Percentiles rank a stretch among this genome's conserved stretches.
phyloP scores from a whole-genome alignment of 192 early-diverging fungal genomes.

The Geosiphon pyriformis region DNA sequence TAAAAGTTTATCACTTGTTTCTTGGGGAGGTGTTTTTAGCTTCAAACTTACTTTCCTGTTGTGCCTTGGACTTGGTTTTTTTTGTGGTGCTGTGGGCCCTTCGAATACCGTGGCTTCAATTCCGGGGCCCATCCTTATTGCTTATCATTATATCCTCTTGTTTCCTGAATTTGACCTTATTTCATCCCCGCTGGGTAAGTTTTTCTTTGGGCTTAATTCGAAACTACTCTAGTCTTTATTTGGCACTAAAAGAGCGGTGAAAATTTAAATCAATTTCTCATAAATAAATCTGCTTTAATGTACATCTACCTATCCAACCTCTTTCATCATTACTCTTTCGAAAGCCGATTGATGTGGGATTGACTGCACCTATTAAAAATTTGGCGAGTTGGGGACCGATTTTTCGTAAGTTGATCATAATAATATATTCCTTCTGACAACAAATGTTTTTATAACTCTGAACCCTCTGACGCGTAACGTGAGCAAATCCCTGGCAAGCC shows the following conservation, averaged over 20 bases:
- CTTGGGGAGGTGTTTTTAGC: neutral
- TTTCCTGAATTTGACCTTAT: neutral
- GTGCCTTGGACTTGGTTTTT: neutral
- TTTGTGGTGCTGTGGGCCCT: neutral
- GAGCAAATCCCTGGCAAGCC: neutral
- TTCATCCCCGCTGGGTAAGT: constrained; percentile 19
- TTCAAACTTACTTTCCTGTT: neutral
- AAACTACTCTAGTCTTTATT: neutral
- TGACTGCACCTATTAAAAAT: neutral
- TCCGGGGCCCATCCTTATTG: neutral
- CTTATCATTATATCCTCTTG: neutral
- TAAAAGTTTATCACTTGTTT: neutral
- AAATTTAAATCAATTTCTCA: neutral
- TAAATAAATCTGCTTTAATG: neutral
- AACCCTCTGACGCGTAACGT: neutral
- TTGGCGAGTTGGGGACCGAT: neutral
- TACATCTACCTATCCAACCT: neutral
- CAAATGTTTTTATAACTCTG: neutral
- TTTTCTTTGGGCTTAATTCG: neutral
- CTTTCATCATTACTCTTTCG: neutral
- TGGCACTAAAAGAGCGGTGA: neutral
- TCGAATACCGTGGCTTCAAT: constrained; percentile 20
- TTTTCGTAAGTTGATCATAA: constrained; percentile 11
- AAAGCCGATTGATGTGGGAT: constrained; percentile 7
- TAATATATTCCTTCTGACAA: neutral